These are phyloP conservation scores for Luzula sylvatica DNA, from an alignment of 176 grass and related monocot species.

Conservation along the genomic window DNA sequence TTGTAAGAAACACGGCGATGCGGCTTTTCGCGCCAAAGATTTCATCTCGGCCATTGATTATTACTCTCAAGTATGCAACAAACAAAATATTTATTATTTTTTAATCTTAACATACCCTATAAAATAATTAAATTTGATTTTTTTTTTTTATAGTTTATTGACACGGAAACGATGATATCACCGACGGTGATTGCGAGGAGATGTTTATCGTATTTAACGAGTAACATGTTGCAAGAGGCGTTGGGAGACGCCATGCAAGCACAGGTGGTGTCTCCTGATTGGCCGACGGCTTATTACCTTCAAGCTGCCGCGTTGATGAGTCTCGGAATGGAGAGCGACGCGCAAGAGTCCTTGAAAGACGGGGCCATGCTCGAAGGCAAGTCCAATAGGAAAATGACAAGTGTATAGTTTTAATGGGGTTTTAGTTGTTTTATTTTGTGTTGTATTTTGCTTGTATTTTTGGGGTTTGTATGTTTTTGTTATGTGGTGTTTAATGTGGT, in stretches of 20 bases:
- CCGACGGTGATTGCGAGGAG: slow-evolving; percentile 46
- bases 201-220: slow-evolving; percentile 50
- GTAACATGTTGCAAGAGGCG: slow-evolving; percentile 44
- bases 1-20: slow-evolving; percentile 48
- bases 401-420: slow-evolving; percentile 10
- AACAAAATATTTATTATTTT: neutral
- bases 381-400: slow-evolving; percentile 19
- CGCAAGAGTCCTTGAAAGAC: slow-evolving; percentile 35
- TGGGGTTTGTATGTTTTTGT: slow-evolving; percentile 3
- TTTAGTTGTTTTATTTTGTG: slow-evolving; percentile 18
- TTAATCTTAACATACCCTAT: no score
- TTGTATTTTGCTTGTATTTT: slow-evolving; percentile 19
- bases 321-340: slow-evolving; percentile 47
- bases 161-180: slow-evolving; percentile 43
- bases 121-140: neutral
- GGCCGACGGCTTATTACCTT: slow-evolving; percentile 55
- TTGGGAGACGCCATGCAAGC: slow-evolving; percentile 48
- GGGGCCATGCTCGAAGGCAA: slow-evolving; percentile 25
- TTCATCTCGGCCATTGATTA: slow-evolving; percentile 42
- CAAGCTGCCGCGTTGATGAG: slow-evolving; percentile 36
- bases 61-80: slow-evolving; percentile 46
- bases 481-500: neutral
- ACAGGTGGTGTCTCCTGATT: slow-evolving; percentile 38
- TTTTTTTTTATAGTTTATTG: slow-evolving; percentile 43
- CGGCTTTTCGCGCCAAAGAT: slow-evolving; percentile 56